These are phyloP conservation scores for Wickerhamomyces canadensis DNA, from an alignment of 805 yeast species.

Conservation along the genomic window DNA sequence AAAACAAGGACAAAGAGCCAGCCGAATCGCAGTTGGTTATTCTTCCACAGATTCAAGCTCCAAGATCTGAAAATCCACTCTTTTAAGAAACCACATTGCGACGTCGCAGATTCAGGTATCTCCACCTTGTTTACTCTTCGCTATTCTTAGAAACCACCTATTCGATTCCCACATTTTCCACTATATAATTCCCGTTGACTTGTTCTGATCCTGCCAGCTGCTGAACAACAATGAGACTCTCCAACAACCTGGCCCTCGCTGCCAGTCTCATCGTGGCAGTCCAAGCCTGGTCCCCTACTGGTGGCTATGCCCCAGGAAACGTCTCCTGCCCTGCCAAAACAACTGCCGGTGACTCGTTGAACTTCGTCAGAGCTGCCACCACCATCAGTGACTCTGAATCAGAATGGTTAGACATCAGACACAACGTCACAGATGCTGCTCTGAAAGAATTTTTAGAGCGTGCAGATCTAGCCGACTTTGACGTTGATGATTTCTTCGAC, in stretches of 20 bases:
- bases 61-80: no score
- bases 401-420: conserved; percentile 43
- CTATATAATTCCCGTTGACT: no score
- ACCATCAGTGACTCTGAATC: conserved; percentile 40
- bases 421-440: conserved; percentile 22
- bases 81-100: no score
- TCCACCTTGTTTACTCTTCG: no score
- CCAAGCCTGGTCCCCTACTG: conserved; percentile 36
- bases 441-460: conserved; percentile 33
- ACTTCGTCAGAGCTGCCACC: conserved; percentile 40
- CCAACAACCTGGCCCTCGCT: background rate
- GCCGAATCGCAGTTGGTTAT: no score
- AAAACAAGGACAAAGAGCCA: no score
- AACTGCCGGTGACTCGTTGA: conserved; percentile 4
- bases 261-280: background rate
- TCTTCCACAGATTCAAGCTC: no score
- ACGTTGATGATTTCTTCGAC: conserved; percentile 33
- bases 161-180: no score
- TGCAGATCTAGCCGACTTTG: conserved; percentile 40
- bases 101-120: no score
- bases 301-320: conserved; percentile 55
- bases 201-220: no score
- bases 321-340: conserved; percentile 43
- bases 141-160: no score
- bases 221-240: background rate